Evolutionary conservation across 805 yeast species (phyloP).

Genomic region (Metahyphopichia silvanorum): DNA sequence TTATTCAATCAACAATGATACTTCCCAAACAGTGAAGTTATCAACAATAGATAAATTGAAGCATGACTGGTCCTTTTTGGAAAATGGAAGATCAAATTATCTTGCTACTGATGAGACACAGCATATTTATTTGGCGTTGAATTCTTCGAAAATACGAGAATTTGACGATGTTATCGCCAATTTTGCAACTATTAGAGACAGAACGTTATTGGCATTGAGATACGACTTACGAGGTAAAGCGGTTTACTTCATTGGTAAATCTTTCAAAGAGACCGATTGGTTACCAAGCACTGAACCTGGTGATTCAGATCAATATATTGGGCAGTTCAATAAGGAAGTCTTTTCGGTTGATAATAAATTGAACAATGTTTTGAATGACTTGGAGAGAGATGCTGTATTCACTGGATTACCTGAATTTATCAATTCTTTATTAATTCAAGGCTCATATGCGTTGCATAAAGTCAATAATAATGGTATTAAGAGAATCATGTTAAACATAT

Average conservation of each 20-base stretch:
- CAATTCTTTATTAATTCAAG: conserved; percentile 49
- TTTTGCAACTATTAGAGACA: conserved; percentile 33
- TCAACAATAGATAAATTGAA: conserved; percentile 30
- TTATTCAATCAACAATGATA: conserved; percentile 17
- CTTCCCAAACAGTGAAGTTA: conserved; percentile 11
- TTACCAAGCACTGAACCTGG: conserved; percentile 50
- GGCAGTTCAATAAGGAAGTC: conserved; percentile 48
- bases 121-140: conserved; percentile 31
- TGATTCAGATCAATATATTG: conserved; percentile 56
- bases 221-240: conserved; percentile 55
- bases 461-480: conserved; percentile 59
- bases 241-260: conserved; percentile 48
- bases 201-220: conserved; percentile 47
- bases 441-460: conserved; percentile 46
- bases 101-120: conserved; percentile 15
- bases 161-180: conserved; percentile 35
- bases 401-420: conserved; percentile 51
- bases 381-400: conserved; percentile 28
- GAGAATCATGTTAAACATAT: conserved; percentile 56
- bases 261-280: conserved; percentile 50
- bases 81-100: conserved; percentile 27
- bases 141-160: conserved; percentile 21
- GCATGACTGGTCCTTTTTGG: conserved; percentile 40
- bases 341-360: conserved; percentile 44
- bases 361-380: conserved; percentile 29